Conservation (phyloP, 2,329 filamentous ascomycete species). For the Aspergillus fructus region DNA sequence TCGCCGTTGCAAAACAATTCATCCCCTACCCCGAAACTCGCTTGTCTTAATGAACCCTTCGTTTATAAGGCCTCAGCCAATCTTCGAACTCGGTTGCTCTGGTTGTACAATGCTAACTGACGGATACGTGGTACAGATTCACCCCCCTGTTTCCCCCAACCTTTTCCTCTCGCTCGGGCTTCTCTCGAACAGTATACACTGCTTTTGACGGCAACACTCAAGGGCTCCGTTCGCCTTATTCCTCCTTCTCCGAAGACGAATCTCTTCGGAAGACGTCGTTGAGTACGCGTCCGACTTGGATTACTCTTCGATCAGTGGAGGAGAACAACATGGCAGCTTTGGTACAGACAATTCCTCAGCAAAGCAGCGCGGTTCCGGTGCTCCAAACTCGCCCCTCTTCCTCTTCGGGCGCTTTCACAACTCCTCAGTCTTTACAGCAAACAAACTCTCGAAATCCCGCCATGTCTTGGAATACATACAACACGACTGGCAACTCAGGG, state of each 20-base stretch:
- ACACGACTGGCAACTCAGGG: slow-evolving; percentile 36
- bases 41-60: slow-evolving; percentile 7
- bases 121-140: slow-evolving; percentile 24
- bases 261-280: slow-evolving; percentile 18
- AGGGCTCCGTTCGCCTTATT: slow-evolving; percentile 3
- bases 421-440: slow-evolving; percentile 36
- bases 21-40: slow-evolving; percentile 8
- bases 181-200: slow-evolving; percentile 19
- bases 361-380: slow-evolving; percentile 71
- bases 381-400: slow-evolving; percentile 71
- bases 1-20: slow-evolving; percentile 1
- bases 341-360: slow-evolving; percentile 77
- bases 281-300: slow-evolving; percentile 21
- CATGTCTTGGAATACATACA: slow-evolving; percentile 45
- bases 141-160: slow-evolving; percentile 19
- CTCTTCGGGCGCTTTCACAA: slow-evolving; percentile 57
- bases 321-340: slow-evolving; percentile 73
- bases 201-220: slow-evolving; percentile 2
- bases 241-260: slow-evolving; percentile 9
- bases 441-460: slow-evolving; percentile 38
- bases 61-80: slow-evolving; percentile 14
- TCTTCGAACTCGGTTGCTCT: slow-evolving; percentile 13
- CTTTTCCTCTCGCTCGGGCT: slow-evolving; percentile 19
- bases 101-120: slow-evolving; percentile 26
- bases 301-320: slow-evolving; percentile 19